Conservation (phyloP, 192 early-diverging fungal genomes). For the Mortierella claussenii region DNA sequence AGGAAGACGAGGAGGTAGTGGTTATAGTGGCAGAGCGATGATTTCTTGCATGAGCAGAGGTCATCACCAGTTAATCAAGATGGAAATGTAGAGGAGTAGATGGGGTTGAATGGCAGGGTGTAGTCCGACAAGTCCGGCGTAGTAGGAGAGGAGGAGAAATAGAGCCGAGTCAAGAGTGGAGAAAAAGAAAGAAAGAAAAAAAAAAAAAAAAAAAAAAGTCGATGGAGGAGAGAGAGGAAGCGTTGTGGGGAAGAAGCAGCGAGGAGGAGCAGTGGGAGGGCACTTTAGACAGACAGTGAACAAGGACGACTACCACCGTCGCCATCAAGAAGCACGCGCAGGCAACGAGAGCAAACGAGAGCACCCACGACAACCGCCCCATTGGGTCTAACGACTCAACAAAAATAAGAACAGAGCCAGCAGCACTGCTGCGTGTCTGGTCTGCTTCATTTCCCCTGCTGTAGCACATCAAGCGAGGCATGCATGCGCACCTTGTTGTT, state of each 20-base stretch:
- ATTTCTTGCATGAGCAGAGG: slow-evolving; percentile 7
- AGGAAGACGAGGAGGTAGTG: not conserved
- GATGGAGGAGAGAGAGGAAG: not conserved
- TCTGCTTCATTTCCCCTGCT: too few species aligned
- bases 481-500: too few species aligned
- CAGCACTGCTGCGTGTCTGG: too few species aligned
- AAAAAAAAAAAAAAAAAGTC: not conserved
- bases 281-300: too few species aligned
- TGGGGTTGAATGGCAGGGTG: not conserved
- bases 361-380: too few species aligned
- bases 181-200: slow-evolving; percentile 5
- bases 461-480: too few species aligned
- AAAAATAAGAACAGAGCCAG: too few species aligned
- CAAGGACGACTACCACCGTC: too few species aligned
- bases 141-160: not conserved
- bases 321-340: too few species aligned
- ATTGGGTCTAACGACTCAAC: too few species aligned
- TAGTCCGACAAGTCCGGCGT: too few species aligned
- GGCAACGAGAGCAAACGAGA: too few species aligned
- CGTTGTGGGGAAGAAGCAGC: not conserved
- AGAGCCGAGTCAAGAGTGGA: not conserved
- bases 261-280: not conserved
- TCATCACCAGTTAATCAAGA: slow-evolving; percentile 6
- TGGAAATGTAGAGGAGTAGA: not conserved
- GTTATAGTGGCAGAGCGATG: slow-evolving; percentile 5